Percentiles rank a stretch among this genome's conserved stretches.
These are phyloP conservation scores for Medicago ruthenica DNA, from an alignment of 306 rosid species.

Conservation along the genomic window DNA sequence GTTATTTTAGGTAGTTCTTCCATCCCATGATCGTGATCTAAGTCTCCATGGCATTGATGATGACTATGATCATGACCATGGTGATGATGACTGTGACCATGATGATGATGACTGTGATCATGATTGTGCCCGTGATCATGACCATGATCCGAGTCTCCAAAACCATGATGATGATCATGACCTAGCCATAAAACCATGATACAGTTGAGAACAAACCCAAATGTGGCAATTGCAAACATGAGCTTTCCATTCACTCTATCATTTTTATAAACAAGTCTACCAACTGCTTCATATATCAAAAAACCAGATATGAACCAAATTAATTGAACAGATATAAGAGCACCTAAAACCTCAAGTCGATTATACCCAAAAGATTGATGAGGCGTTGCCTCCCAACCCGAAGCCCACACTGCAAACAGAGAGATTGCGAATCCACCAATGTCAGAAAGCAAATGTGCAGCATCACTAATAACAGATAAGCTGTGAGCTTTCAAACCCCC, in stretches of 20 bases:
- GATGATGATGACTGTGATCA: conserved; percentile 61
- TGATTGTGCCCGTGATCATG: conserved; percentile 42
- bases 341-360: conserved; percentile 90
- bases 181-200: conserved; percentile 92
- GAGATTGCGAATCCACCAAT: conserved; percentile 79
- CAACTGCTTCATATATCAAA: conserved; percentile 76
- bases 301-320: conserved; percentile 86
- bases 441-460: conserved; percentile 90
- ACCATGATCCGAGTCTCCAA: conserved; percentile 39
- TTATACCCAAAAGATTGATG: conserved; percentile 78
- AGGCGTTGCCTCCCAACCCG: conserved; percentile 86
- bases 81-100: conserved; percentile 38
- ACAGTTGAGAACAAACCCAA: conserved; percentile 77
- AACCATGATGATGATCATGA: conserved; percentile 55
- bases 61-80: conserved; percentile 37
- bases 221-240: conserved; percentile 83
- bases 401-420: conserved; percentile 85
- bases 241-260: conserved; percentile 71
- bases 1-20: conserved; percentile 46
- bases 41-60: conserved; percentile 26
- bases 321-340: conserved; percentile 83
- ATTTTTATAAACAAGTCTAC: conserved; percentile 53
- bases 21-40: conserved; percentile 39
- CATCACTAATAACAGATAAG: conserved; percentile 83
- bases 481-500: conserved; percentile 93